Base-by-base conservation (phyloP, 495 filamentous ascomycete genomes). In the Cercophora scortea region DNA sequence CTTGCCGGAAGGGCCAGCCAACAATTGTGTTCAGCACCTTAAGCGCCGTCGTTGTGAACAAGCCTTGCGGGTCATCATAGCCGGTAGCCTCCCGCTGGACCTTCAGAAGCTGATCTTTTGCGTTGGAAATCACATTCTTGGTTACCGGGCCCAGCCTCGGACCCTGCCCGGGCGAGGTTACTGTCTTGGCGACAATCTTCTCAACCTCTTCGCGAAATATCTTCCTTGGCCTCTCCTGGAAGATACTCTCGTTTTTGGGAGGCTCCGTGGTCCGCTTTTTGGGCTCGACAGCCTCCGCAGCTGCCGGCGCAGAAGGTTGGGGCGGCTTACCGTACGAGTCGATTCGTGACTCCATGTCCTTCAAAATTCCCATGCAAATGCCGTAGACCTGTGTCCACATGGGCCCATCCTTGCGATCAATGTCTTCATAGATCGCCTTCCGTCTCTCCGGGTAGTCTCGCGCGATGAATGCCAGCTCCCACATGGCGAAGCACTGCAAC, bases 401-500 rank as follows among this genome's bases (percentile, higher is more conserved):
- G 6, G 86, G 78, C 2, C 85, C 86, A 35, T 82, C 84, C 33
- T 80, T 79, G 53, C 93, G 88, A 52, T 95, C 88, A 47, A 96
- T 85, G 57, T 97, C 94, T 50, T 84, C 82, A 69, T 89, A 96
- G 49, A 98, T 89, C 16, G 80, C 77, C 62, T 86, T 88, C 18
- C 93, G 82, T 32, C 94, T 81, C 8, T 80, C 79, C 9, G 82
- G 71, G 53, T 82, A 89, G 34, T 81, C 79, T 47, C 85, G 76
- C 45, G 88, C 83, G 55, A 96, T 94, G 51, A 85, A 77, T 32
- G 79, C 77, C 16, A 97, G 75, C 64, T 98, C 93, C 87, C 90
- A 94, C 71, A 95, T 89, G 19, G 93, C 92, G 64, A 92, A 92
- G 4, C 80, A 71, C 71, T 89, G 72, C 10, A 2, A 32, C 6